A percentile compares a stretch with the other conserved stretches of the same genome.
Conservation (phyloP, 371 early-diverging fungal genomes). For the Rhizopus microsporus region DNA sequence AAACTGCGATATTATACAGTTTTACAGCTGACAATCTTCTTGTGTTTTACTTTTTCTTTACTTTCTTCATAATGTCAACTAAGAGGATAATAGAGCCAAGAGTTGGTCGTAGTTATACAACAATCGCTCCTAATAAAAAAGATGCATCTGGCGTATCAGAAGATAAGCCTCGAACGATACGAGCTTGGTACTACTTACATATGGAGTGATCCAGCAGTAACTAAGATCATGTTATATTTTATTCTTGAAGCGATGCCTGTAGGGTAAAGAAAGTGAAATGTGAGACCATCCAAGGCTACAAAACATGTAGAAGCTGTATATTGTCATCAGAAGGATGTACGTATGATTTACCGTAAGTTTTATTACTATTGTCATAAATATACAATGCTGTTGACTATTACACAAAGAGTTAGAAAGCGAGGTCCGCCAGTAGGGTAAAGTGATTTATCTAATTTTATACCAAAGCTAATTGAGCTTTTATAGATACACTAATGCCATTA, state of each 20-base stretch:
- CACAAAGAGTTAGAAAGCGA: constrained; percentile 20
- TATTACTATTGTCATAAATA: background rate
- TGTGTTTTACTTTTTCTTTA: no score
- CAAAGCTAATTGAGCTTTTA: background rate
- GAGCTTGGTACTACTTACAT: no score
- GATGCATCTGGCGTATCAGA: no score
- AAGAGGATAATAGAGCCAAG: no score
- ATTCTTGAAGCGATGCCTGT: constrained; percentile 23
- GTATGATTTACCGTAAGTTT: constrained; percentile 19
- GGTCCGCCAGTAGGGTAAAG: constrained; percentile 30
- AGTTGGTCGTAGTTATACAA: no score
- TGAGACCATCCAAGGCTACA: constrained; percentile 7
- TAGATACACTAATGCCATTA: background rate
- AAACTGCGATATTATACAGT: no score
- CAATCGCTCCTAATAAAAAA: no score
- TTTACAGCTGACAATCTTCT: no score
- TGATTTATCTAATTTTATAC: background rate
- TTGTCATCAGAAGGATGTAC: constrained; percentile 18
- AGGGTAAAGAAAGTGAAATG: constrained; percentile 30
- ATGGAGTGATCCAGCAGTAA: no score
- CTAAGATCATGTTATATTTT: background rate
- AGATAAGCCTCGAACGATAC: no score
- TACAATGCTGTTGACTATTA: background rate
- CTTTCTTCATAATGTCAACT: no score
- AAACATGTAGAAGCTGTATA: constrained; percentile 26